A percentile compares a stretch with the other conserved stretches of the same genome.
Conservation (phyloP, 305 asterid species). For the Solanum hybrid region DNA sequence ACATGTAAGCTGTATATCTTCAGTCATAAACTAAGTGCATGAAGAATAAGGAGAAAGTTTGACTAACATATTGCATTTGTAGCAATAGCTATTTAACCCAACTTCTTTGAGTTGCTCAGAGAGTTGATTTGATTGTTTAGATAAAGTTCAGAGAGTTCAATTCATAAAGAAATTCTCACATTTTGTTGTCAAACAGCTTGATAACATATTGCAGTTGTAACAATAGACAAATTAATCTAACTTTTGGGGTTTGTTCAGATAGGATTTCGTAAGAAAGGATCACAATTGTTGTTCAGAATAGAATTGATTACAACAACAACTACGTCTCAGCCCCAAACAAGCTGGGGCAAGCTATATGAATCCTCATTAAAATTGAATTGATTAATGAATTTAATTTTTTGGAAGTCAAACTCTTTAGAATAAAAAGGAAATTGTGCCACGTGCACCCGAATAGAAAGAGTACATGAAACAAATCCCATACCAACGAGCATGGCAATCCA, state of each 20-base stretch:
- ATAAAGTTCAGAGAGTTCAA: neutral
- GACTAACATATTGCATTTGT: neutral
- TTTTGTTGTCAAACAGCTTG: neutral
- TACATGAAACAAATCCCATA: constrained; percentile 22
- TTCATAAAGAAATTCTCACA: neutral
- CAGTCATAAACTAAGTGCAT: neutral
- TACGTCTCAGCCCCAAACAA: neutral
- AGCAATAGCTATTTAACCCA: neutral
- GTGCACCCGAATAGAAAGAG: neutral
- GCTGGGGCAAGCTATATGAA: neutral
- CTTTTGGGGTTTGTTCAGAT: neutral
- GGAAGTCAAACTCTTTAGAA: neutral
- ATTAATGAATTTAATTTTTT: neutral
- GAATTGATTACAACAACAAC: neutral
- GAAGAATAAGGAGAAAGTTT: neutral
- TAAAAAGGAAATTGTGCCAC: neutral
- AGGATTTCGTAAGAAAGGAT: neutral
- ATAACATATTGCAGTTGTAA: neutral
- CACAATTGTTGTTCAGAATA: neutral
- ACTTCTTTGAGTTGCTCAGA: neutral
- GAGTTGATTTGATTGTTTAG: neutral
- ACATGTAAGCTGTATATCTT: neutral
- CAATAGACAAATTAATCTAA: neutral
- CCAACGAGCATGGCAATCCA: constrained; percentile 66
- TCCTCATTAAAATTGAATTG: neutral